Conservation (phyloP, 2,329 filamentous ascomycete genomes). For the Penicillium sp. region DNA sequence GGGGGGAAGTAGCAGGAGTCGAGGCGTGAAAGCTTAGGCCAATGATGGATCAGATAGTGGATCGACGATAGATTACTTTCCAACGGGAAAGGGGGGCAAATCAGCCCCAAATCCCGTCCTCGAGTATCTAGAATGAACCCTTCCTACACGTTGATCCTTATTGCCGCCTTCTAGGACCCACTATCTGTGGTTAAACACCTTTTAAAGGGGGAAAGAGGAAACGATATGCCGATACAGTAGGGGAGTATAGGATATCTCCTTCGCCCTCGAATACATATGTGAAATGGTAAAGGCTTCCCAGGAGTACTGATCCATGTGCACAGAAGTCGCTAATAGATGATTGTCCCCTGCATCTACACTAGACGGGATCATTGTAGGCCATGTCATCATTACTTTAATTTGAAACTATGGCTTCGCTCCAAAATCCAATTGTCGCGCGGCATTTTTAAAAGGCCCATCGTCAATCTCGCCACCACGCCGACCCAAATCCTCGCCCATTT, state of each 20-base stretch:
- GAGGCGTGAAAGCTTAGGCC: conserved; percentile 6
- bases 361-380: too few relatives aligned
- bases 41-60: conserved; percentile 1
- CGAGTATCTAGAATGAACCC: too few relatives aligned
- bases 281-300: too few relatives aligned
- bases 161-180: too few relatives aligned
- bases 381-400: conserved; percentile 12
- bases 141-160: too few relatives aligned
- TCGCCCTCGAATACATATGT: too few relatives aligned
- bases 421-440: conserved; percentile 82
- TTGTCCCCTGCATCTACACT: background rate
- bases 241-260: too few relatives aligned
- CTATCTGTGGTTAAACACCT: too few relatives aligned
- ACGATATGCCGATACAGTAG: too few relatives aligned
- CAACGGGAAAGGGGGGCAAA: conserved; percentile 1
- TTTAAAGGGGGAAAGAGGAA: too few relatives aligned
- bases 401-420: conserved; percentile 41
- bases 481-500: conserved; percentile 80
- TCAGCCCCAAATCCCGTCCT: background rate
- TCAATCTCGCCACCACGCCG: conserved; percentile 71
- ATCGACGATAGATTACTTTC: background rate
- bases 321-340: background rate
- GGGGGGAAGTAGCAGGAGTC: background rate
- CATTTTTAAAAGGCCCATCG: conserved; percentile 64
- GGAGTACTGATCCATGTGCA: background rate